Base-by-base conservation (phyloP, 2,329 filamentous ascomycete species). In the Didymella segeticola region DNA sequence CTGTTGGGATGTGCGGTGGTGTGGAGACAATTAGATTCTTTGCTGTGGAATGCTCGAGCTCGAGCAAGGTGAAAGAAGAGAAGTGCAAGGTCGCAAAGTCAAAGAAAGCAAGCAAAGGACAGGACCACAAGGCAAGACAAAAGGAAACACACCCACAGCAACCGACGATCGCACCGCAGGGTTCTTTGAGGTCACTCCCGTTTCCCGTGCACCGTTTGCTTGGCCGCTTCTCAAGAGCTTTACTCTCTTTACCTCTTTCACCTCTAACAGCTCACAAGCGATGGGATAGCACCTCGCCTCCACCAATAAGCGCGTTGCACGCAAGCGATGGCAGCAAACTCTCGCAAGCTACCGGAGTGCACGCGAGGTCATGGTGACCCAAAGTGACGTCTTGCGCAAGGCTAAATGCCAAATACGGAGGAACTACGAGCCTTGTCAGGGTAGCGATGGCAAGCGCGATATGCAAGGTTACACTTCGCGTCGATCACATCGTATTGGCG, bases 321-420 rank as follows among this genome's bases (percentile, higher is more conserved):
- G 29, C 30, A 29, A 23, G 26, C 37, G 47, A 41, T 26, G 45
- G 25, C 19, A 46, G 22, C 10, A 36, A 42, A 43, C 17, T 37
- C 43, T 43, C 20, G 14, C 48, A 43, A 53, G 30, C 14, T 45
- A 36, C 33, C 34, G 33, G 30, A 39, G 39, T 42, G 43, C 43
- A 31, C 37, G 23, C 47, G 39, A 45, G 45, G 53, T 55, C 55
- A 58, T 37, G 25, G 42, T 52, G 56, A 58, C 56, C 48, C 51
- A 43, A 30, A n/a, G 42, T 58, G 56, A 58, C 56, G 56, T 48
- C 47, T 53, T 54, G 26, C 30, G 27, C 42, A 55, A 47, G 39
- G 37, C 43, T 47, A 46, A 55, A 39, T n/a, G 34, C 47, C 53
- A 36, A 25, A 47, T 47, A 42, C 47, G 53, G 42, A 46, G 29